These are phyloP conservation scores for Brassica incana DNA, from an alignment of 345 rosid genomes.

Conservation along the genomic window DNA sequence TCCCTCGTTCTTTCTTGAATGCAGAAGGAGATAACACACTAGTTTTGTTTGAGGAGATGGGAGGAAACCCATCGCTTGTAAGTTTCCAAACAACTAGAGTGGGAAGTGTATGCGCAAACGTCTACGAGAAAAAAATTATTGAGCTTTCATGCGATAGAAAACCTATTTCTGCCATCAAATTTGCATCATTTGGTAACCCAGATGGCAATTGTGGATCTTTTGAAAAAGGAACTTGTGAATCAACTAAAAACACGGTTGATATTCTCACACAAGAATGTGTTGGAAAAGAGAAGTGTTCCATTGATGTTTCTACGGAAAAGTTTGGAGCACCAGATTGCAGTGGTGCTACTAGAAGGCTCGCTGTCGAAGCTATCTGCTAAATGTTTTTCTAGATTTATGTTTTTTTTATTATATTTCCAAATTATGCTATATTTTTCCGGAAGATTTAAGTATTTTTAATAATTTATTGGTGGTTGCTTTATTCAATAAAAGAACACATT, in stretches of 20 bases:
- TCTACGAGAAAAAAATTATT: neutral
- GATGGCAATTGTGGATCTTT: neutral
- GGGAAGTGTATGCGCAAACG: neutral
- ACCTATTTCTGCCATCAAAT: neutral
- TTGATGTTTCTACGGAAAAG: neutral
- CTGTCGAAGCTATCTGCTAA: neutral
- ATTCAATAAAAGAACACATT: too few species aligned
- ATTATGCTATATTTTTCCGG: neutral
- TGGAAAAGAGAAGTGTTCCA: neutral
- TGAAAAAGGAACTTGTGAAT: neutral
- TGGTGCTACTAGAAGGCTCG: neutral
- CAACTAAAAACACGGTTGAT: neutral
- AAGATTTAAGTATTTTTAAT: too few species aligned
- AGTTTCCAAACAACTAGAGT: neutral
- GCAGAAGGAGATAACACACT: neutral
- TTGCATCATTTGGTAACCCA: neutral
- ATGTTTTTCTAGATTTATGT: neutral
- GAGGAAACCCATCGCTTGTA: neutral
- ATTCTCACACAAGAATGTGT: neutral
- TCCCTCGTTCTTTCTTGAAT: neutral
- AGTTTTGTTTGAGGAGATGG: neutral
- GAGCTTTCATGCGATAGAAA: neutral
- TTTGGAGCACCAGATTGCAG: neutral
- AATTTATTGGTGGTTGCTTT: neutral
- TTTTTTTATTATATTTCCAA: neutral